phyloP scores from a whole-genome alignment of 2,329 filamentous ascomycete genomes.

The Xylaria arbuscula region DNA sequence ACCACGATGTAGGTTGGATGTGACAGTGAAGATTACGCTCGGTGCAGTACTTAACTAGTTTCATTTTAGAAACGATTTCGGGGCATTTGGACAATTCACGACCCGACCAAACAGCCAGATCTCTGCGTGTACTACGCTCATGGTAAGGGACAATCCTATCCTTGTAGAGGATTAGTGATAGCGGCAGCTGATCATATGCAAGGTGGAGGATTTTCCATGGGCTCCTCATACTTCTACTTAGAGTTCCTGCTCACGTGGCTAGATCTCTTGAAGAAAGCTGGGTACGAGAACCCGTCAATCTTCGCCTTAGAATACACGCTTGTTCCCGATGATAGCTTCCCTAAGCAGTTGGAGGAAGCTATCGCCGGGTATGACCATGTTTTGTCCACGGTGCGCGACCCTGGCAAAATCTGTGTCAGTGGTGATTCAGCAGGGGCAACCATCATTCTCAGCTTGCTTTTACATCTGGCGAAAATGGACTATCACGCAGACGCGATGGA shows the following conservation, averaged over 20 bases:
- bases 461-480: slow-evolving; percentile 68
- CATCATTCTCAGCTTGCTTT: slow-evolving; percentile 76
- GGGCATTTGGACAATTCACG: slow-evolving; percentile 76
- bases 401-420: slow-evolving; percentile 74
- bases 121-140: slow-evolving; percentile 86
- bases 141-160: slow-evolving; percentile 59
- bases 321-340: slow-evolving; percentile 78
- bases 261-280: slow-evolving; percentile 69
- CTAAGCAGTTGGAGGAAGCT: slow-evolving; percentile 77
- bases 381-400: slow-evolving; percentile 66
- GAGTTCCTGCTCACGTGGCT: slow-evolving; percentile 84
- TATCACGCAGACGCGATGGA: slow-evolving; percentile 44
- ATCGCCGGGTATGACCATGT: slow-evolving; percentile 78
- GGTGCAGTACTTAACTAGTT: slow-evolving; percentile 35
- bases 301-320: slow-evolving; percentile 85
- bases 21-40: not conserved
- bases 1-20: slow-evolving; percentile 56
- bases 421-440: slow-evolving; percentile 86
- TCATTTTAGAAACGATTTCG: slow-evolving; percentile 59
- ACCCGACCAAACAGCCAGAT: slow-evolving; percentile 72
- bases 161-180: slow-evolving; percentile 1
- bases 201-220: slow-evolving; percentile 87
- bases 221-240: slow-evolving; percentile 83
- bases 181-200: slow-evolving; percentile 37
- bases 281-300: slow-evolving; percentile 79